These are phyloP conservation scores for Cladorrhinum samala DNA, from an alignment of 495 filamentous ascomycete species.

Conservation along the genomic window DNA sequence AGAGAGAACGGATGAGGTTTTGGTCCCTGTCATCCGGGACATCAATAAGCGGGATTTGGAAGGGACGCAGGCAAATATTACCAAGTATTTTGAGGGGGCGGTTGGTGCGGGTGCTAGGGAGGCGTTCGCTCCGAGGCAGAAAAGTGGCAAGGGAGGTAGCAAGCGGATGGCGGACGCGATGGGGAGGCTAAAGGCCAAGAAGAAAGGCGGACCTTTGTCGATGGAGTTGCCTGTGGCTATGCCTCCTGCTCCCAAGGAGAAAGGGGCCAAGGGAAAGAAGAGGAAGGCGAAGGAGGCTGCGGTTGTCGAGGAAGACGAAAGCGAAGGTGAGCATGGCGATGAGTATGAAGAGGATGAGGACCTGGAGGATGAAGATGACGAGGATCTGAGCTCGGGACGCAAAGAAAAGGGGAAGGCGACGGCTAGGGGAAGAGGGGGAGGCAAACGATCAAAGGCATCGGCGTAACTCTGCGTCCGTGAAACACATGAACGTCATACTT, in stretches of 20 bases:
- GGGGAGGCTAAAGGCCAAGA: constrained; percentile 48
- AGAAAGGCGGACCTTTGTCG: constrained; percentile 7
- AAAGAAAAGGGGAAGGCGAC: constrained; percentile 20
- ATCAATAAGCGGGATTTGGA: constrained; percentile 84
- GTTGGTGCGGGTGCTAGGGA: constrained; percentile 41
- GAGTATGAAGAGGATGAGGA: constrained; percentile 11
- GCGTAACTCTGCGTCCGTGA: background rate
- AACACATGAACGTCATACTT: too few species aligned
- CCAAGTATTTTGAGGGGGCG: constrained; percentile 63
- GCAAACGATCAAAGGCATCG: constrained; percentile 32
- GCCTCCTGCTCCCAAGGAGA: background rate
- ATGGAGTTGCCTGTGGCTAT: constrained; percentile 20
- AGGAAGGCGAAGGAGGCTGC: constrained; percentile 13
- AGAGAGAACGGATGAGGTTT: constrained; percentile 87
- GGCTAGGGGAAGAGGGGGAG: constrained; percentile 19
- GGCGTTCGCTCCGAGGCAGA: constrained; percentile 72
- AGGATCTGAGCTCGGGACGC: constrained; percentile 6
- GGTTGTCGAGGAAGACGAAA: constrained; percentile 23
- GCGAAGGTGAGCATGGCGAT: constrained; percentile 21
- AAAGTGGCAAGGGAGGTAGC: constrained; percentile 58
- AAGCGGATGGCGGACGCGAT: constrained; percentile 82
- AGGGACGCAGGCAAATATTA: constrained; percentile 94
- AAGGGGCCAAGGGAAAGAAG: constrained; percentile 15
- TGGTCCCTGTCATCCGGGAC: constrained; percentile 88
- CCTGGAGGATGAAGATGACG: constrained; percentile 21